A percentile compares a stretch with the other conserved stretches of the same genome.
These are phyloP conservation scores for Talaromyces nanjingensis DNA, from an alignment of 495 filamentous ascomycete genomes.

Conservation along the genomic window DNA sequence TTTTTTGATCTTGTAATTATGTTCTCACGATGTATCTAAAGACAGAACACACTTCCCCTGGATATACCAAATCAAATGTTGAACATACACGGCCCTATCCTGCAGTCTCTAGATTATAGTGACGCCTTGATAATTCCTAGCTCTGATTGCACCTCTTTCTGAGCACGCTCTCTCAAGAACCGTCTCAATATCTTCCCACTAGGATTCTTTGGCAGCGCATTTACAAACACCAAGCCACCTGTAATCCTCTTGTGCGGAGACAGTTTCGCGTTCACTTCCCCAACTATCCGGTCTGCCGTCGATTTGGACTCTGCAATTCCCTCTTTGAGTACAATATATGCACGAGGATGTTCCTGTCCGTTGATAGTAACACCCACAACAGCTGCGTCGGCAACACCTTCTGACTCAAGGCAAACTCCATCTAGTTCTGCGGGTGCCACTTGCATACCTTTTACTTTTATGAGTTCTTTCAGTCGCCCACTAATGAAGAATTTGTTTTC, in stretches of 20 bases:
- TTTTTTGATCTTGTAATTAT: background rate
- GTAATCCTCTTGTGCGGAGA: slow-evolving; percentile 49
- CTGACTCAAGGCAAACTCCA: slow-evolving; percentile 32
- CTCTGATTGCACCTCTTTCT: slow-evolving; percentile 7
- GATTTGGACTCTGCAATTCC: slow-evolving; percentile 29
- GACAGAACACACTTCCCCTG: background rate
- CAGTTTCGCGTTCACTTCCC: slow-evolving; percentile 33
- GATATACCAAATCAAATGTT: background rate
- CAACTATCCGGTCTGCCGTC: slow-evolving; percentile 17
- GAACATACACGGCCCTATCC: background rate
- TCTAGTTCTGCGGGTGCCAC: slow-evolving; percentile 44
- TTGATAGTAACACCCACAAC: slow-evolving; percentile 30
- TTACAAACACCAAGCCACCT: slow-evolving; percentile 54
- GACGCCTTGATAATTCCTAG: background rate
- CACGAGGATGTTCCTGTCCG: slow-evolving; percentile 42
- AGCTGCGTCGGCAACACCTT: slow-evolving; percentile 35
- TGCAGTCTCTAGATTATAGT: background rate
- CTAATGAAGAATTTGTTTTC: background rate
- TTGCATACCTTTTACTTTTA: slow-evolving; percentile 38
- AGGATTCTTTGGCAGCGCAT: slow-evolving; percentile 49
- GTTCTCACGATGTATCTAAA: background rate
- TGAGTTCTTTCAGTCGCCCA: slow-evolving; percentile 16
- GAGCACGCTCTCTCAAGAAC: slow-evolving; percentile 29
- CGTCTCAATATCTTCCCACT: slow-evolving; percentile 40
- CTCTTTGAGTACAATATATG: slow-evolving; percentile 41